Evolutionary conservation across 768 basidiomycete genomes (phyloP), one percentile per base, ranked within the genome.

Genomic region (Lentinula boryana): DNA sequence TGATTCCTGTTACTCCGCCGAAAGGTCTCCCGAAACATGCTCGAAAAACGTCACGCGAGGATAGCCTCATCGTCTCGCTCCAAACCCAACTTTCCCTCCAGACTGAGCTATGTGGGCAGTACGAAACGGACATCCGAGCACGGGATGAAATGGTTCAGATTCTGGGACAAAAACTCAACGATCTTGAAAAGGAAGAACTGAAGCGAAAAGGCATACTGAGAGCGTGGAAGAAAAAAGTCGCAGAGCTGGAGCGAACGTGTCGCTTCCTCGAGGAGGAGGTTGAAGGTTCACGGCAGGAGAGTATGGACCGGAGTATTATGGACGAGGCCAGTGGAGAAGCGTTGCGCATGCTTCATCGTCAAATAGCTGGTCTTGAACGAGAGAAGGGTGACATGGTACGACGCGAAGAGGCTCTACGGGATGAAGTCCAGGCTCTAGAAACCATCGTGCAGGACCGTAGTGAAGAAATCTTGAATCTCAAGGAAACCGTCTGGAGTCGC

Each of bases 241-340:
- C 78, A 57, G 89, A 91, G 63, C 74, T 93, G 51, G 89, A 93
- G 73, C 80, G 77, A 63, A 76, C 83, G 62, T 86, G 86, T 56
- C 79, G 84, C 15, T 74, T 77, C 60, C 77, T 88, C 33, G 89
- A 96, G 75, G 93, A 95, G 68, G 90, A 95, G 68, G 89, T 95
- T 32, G 95, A 98, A 63, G 79, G 83, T 6, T 89, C 88, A 46
- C 80, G 93, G 43, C 86, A 90, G 65, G 91, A 91, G 67, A 91
- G 87, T 66, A 76, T 93, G 71, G 88, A 90, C 62, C 76, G 87
- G 18, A 90, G 92, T 63, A 74, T 95, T 43, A 95, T 96, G 80
- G 89, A 91, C 66, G 88, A 87, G 64, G 88, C 90, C 1, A 90
- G 88, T 61, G 81, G 88, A 2, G 86, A 86, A 71, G 92, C 87